Conservation (phyloP, 169 alveolate genomes). For the Babesia divergens region DNA sequence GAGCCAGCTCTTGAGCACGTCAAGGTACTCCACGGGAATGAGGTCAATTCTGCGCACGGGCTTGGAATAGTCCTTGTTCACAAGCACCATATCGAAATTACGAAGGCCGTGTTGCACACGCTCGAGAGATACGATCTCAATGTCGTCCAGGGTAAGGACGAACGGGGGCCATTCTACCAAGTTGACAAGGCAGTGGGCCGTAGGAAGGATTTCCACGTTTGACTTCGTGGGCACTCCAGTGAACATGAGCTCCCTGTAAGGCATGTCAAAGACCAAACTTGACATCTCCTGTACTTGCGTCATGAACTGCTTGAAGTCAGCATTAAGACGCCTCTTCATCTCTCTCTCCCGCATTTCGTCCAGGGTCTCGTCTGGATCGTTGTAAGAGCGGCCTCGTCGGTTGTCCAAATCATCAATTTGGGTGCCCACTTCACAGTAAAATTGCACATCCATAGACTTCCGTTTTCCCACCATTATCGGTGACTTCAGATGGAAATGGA, state of each 20-base stretch:
- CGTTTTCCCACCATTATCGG: constrained; percentile 94
- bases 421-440: constrained; percentile 94
- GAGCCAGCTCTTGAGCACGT: constrained; percentile 89
- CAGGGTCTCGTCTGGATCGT: constrained; percentile 95
- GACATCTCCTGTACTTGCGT: constrained; percentile 71
- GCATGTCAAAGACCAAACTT: constrained; percentile 67
- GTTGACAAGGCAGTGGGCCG: constrained; percentile 92
- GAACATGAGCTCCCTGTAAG: constrained; percentile 87
- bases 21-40: constrained; percentile 92
- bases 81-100: constrained; percentile 95
- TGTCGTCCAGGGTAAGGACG: constrained; percentile 90
- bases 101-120: constrained; percentile 94
- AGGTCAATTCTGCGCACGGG: constrained; percentile 91
- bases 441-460: constrained; percentile 92
- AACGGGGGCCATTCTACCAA: constrained; percentile 95
- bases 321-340: constrained; percentile 86
- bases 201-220: constrained; percentile 91
- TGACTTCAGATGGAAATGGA: constrained; percentile 91
- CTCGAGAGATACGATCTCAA: constrained; percentile 95
- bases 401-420: constrained; percentile 94
- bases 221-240: constrained; percentile 94
- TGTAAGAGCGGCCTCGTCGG: constrained; percentile 82
- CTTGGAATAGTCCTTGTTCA: constrained; percentile 89
- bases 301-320: constrained; percentile 87
- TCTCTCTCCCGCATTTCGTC: constrained; percentile 95